Percentiles rank a stretch among this genome's conserved stretches.
phyloP scores from a whole-genome alignment of 345 rosid species.

The rapeseed (Brassica napus) region Da-Ae NC_063446.1:10278501-10279000 shows the following conservation, averaged over 20 bases:
- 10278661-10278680: conserved; percentile 31
- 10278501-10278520: conserved; percentile 52
- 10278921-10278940: conserved; percentile 30
- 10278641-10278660: conserved; percentile 27
- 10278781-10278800: conserved; percentile 37
- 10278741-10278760: conserved; percentile 50
- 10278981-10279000: conserved; percentile 32
- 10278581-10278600: conserved; percentile 69
- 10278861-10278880: conserved; percentile 34
- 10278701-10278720: conserved; percentile 47
- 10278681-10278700: conserved; percentile 33
- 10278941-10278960: conserved; percentile 35
- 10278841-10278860: conserved; percentile 36
- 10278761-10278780: conserved; percentile 59
- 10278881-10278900: conserved; percentile 8
- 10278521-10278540: conserved; percentile 71
- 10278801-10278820: conserved; percentile 36
- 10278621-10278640: conserved; percentile 33
- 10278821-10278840: conserved; percentile 18
- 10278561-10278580: conserved; percentile 61
- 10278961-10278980: conserved; percentile 35
- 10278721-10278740: conserved; percentile 46
- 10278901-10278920: conserved; percentile 31
- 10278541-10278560: conserved; percentile 58
- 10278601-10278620: conserved; percentile 45